Evolutionary conservation across 2,329 filamentous ascomycete genomes (phyloP).

Genomic region (Diaporthe sp.): DNA sequence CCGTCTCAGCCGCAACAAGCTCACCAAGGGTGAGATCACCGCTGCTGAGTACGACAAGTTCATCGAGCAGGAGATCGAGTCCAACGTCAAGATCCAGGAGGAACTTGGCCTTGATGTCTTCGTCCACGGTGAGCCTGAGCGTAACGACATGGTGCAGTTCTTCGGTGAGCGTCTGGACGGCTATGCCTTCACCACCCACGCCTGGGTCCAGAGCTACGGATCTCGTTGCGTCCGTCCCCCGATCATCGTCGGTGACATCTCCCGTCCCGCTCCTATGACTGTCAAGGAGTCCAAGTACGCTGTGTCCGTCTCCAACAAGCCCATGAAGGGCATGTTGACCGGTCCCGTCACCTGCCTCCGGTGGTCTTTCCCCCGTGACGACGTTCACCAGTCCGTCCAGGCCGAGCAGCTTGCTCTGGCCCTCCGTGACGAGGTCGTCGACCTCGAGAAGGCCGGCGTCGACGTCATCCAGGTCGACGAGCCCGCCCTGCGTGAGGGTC

Average conservation of each 20-base stretch:
- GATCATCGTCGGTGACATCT: slow-evolving; percentile 99
- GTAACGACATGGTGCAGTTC: slow-evolving; percentile 99
- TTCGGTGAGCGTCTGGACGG: slow-evolving; percentile 97
- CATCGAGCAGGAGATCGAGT: slow-evolving; percentile 98
- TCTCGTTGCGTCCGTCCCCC: slow-evolving; percentile 98
- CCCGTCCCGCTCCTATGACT: slow-evolving; percentile 95
- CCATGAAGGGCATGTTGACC: slow-evolving; percentile 99
- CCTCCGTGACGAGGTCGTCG: slow-evolving; percentile 97
- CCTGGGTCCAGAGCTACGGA: slow-evolving; percentile 97
- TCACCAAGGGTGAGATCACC: slow-evolving; percentile 98
- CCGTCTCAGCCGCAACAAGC: slow-evolving; percentile 95
- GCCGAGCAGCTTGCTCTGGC: slow-evolving; percentile 98
- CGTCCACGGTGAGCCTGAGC: slow-evolving; percentile 99
- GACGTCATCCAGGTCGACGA: slow-evolving; percentile 99
- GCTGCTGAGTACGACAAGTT: slow-evolving; percentile 96
- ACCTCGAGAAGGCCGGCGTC: slow-evolving; percentile 96
- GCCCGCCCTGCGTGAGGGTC: slow-evolving; percentile 98
- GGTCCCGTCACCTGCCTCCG: slow-evolving; percentile 98
- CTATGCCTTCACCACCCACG: slow-evolving; percentile 99
- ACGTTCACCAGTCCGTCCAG: slow-evolving; percentile 99
- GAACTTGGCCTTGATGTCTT: slow-evolving; percentile 97
- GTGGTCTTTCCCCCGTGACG: slow-evolving; percentile 99
- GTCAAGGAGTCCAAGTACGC: slow-evolving; percentile 99
- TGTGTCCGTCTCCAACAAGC: slow-evolving; percentile 94
- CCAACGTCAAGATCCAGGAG: slow-evolving; percentile 96